Evolutionary conservation across 306 rosid genomes (phyloP).

Genomic region (Prosopis cineraria): DNA sequence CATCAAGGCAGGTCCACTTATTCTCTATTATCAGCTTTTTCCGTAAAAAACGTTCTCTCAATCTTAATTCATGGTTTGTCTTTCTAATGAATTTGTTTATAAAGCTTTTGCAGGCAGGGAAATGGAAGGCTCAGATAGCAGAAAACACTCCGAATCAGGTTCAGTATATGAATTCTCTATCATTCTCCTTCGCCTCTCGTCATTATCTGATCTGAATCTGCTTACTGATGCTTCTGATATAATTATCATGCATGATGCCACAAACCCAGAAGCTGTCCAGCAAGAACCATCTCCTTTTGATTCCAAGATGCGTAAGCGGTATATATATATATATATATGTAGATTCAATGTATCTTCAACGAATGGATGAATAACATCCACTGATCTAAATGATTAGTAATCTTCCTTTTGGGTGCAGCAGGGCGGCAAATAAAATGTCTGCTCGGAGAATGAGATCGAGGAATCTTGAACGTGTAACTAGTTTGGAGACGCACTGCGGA

Average conservation of each 20-base stretch:
- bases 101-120: no score
- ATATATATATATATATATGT: background rate
- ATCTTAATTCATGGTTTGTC: no score
- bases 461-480: background rate
- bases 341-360: no score
- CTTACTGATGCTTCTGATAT: background rate
- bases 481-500: background rate
- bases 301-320: constrained; percentile 39
- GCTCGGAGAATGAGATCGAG: background rate
- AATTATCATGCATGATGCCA: no score
- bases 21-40: no score
- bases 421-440: constrained; percentile 7
- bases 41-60: no score
- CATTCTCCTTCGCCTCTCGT: no score
- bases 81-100: no score
- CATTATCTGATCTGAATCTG: constrained; percentile 38
- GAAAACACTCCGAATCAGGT: background rate
- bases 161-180: background rate
- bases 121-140: background rate
- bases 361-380: no score
- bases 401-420: background rate
- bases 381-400: background rate
- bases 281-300: background rate
- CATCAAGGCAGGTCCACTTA: no score
- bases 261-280: no score